Base-by-base conservation (phyloP, 352 stramenopile species). In the Peronospora tabacina region DNA sequence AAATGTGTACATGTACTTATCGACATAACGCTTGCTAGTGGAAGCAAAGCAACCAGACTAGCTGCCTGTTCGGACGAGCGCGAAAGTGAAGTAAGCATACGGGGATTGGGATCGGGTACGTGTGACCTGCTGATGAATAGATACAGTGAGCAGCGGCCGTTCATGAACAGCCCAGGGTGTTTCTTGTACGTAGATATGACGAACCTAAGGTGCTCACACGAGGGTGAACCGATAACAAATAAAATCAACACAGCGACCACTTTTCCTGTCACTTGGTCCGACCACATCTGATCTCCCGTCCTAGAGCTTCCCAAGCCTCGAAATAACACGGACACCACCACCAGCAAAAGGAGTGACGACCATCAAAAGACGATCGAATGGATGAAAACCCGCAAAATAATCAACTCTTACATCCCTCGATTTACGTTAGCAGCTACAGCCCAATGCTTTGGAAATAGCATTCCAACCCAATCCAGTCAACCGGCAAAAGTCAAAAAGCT, bases 331-430 rank as follows among this genome's bases (percentile, higher is more conserved):
- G 20, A 22, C 22, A 26, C 22, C 4, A 32, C 7, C 28, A 32
- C 30, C 30, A 5, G 10, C 1, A 36, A 7, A 36, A 16, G 30
- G 2, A 37, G n/a, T 45, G 19, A 22, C 15, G 53, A 24, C 35
- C 45, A 24, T 32, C 45, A 12, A 38, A 12, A 47, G 52, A 54
- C 39, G 41, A 63, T 35, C 37, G 39, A 62, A 36, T 12, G 24
- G 19, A 69, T 45, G 50, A 68, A 63, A 75, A 33, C 61, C 61
- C 46, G 62, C 68, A 80, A 80, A 83, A 76, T 81, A 80, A 69
- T 68, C 68, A 77, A 82, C 67, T 77, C 68, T 71, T 73, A 75
- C 61, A 68, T 70, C 52, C 63, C 58, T 80, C 52, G 65, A 74
- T 75, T 81, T 64, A 73, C 52, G 46, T 73, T 70, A 70, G 62